These are phyloP conservation scores for Raffaelea deltoideospora DNA, from an alignment of 2,329 filamentous ascomycete genomes.

Conservation along the genomic window DNA sequence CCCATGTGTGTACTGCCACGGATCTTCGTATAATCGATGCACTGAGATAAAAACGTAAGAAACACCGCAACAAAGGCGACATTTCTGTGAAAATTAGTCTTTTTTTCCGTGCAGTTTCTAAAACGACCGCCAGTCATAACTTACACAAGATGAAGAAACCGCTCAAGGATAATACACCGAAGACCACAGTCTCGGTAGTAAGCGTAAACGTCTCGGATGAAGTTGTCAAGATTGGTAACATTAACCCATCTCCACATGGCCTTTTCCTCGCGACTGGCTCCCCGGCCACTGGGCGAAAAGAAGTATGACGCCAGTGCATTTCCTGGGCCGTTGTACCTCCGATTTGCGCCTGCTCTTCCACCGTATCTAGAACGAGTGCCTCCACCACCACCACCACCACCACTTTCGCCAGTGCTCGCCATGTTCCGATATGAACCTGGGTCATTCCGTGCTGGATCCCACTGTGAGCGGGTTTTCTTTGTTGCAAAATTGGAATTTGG, in stretches of 20 bases:
- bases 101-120: too few species aligned
- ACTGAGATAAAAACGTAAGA: conserved; percentile 71
- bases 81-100: conserved; percentile 36
- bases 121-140: too few species aligned
- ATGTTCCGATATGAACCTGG: conserved; percentile 31
- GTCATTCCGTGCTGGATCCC: conserved; percentile 37
- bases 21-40: conserved; percentile 68
- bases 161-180: conserved; percentile 66
- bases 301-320: conserved; percentile 9
- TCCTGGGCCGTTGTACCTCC: conserved; percentile 3
- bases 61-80: conserved; percentile 71
- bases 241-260: conserved; percentile 92
- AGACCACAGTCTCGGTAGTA: conserved; percentile 76
- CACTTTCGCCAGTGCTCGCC: conserved; percentile 13
- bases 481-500: conserved; percentile 28
- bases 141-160: conserved; percentile 57
- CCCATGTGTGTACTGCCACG: conserved; percentile 42
- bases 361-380: conserved; percentile 13
- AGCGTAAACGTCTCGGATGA: conserved; percentile 70
- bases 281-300: conserved; percentile 3
- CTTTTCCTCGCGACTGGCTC: conserved; percentile 43
- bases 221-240: conserved; percentile 75
- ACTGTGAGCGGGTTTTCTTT: conserved; percentile 31
- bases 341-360: too few species aligned
- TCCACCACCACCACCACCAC: conserved; percentile 12